Conservation (phyloP, 768 basidiomycete genomes). For the Calocera cornea region DNA sequence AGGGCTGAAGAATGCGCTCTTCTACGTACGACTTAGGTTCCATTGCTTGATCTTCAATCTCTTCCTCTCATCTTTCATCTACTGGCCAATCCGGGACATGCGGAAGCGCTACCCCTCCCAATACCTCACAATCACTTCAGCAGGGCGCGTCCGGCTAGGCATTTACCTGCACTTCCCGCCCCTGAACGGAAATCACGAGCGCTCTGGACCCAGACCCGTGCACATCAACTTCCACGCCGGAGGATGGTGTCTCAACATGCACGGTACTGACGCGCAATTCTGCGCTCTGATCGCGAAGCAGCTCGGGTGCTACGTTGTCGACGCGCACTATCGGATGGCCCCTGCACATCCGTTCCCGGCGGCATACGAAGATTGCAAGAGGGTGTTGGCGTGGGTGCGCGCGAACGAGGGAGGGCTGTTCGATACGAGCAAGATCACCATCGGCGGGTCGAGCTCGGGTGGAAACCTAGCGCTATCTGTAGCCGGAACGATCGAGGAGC, state of each 20-base stretch:
- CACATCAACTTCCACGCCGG: background rate
- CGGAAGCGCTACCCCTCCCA: too few species aligned
- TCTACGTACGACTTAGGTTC: too few species aligned
- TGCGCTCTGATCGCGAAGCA: background rate
- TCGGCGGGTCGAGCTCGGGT: background rate
- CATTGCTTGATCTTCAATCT: too few species aligned
- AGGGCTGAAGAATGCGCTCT: too few species aligned
- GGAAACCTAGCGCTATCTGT: background rate
- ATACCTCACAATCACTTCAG: too few species aligned
- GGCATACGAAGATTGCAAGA: background rate
- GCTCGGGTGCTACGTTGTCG: background rate
- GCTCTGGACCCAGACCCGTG: background rate
- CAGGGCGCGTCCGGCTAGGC: too few species aligned
- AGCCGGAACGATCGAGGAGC: background rate
- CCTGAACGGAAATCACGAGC: too few species aligned
- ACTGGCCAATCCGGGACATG: too few species aligned
- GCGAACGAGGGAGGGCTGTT: background rate
- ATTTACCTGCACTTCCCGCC: background rate
- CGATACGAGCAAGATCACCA: background rate
- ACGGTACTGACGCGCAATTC: background rate
- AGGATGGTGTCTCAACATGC: background rate
- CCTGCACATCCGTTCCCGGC: background rate
- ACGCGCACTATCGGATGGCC: background rate
- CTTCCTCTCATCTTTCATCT: too few species aligned
- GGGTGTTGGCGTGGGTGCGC: background rate